Conservation (phyloP, 2,329 filamentous ascomycete species). For the Verticillium zaregamsianum region DNA sequence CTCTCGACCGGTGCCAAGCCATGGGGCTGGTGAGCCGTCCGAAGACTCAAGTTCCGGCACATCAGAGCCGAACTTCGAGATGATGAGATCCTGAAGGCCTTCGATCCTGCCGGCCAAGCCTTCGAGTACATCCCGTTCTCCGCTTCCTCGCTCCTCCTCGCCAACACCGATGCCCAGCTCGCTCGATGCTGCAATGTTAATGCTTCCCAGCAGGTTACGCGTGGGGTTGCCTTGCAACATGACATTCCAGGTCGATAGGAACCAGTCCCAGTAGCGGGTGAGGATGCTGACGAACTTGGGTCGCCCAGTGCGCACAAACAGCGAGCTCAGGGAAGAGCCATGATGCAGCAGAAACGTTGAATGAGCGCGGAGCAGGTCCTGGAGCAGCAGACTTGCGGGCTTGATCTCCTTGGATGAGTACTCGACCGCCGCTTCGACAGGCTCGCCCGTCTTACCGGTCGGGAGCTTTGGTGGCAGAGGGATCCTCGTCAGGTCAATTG, state of each 20-base stretch:
- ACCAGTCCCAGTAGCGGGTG: constrained; percentile 75
- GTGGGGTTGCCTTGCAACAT: constrained; percentile 86
- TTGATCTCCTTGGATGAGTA: constrained; percentile 91
- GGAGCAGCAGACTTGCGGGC: constrained; percentile 69
- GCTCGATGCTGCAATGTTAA: constrained; percentile 85
- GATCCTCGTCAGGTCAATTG: constrained; percentile 73
- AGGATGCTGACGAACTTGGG: constrained; percentile 68
- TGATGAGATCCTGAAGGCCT: constrained; percentile 81
- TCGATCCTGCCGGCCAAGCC: constrained; percentile 77
- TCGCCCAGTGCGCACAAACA: constrained; percentile 63
- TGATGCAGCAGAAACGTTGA: constrained; percentile 85
- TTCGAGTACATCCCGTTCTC: constrained; percentile 88
- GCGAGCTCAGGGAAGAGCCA: constrained; percentile 64
- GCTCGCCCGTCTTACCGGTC: constrained; percentile 33
- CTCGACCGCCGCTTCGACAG: constrained; percentile 52
- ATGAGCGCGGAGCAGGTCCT: constrained; percentile 80
- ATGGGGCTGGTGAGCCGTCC: constrained; percentile 28
- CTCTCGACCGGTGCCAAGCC: constrained; percentile 70
- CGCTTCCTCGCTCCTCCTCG: constrained; percentile 91
- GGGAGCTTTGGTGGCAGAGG: constrained; percentile 55
- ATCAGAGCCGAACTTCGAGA: constrained; percentile 70
- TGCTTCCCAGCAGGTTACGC: constrained; percentile 71
- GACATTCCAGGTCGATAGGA: constrained; percentile 75
- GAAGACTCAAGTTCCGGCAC: constrained; percentile 21
- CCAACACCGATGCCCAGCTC: constrained; percentile 93